Evolutionary conservation across 2,329 filamentous ascomycete species (phyloP), one percentile per base, ranked within the genome.

Genomic region (Tolypocladium endophyticum): DNA sequence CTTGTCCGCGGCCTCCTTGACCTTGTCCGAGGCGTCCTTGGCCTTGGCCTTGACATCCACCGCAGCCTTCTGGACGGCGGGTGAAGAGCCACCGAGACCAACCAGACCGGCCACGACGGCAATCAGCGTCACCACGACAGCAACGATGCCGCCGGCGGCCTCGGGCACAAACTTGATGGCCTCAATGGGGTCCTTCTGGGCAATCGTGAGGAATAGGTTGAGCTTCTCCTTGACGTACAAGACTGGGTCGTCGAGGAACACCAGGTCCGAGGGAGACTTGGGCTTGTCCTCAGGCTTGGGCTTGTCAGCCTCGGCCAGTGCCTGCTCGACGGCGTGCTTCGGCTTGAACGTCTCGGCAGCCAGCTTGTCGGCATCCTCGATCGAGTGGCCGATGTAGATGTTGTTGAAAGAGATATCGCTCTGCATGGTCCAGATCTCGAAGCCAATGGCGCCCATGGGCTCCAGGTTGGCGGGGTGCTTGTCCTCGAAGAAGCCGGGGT

Each of bases 351-450:
- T 90, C 83, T 96, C 90, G 65, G 88, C 83, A 69, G 91, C 89
- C 71, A 99, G 82, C 79, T 92, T 89, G 76, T 89, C 86, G 63
- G 94, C 94, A 67, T 99, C 94, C 72, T 91, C 91, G 67, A 94
- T 75, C 25, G 93, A 97, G 86, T 99, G 94, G 64, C 94, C 94
- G 74, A 99, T 92, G 85, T 97, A 99, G 82, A 99, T 95, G 87
- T 99, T 99, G 86, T 97, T 91, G 71, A 99, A 97, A 70, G 97
- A 88, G 69, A 99, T 97, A 73, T 97, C 89, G 75, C 87, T 96
- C 80, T 97, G 93, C 94, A 99, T 99, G 70, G 94, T 97, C 94
- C 94, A 99, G 79, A 99, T 93, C 79, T 99, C 94, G 72, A 97
- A 97, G 69, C 94, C 94, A 79, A 97, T 92, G 80, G 91, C 93